These are phyloP conservation scores for Geotrichum carabidarum DNA, from an alignment of 1,139 yeast species.

Conservation along the genomic window DNA sequence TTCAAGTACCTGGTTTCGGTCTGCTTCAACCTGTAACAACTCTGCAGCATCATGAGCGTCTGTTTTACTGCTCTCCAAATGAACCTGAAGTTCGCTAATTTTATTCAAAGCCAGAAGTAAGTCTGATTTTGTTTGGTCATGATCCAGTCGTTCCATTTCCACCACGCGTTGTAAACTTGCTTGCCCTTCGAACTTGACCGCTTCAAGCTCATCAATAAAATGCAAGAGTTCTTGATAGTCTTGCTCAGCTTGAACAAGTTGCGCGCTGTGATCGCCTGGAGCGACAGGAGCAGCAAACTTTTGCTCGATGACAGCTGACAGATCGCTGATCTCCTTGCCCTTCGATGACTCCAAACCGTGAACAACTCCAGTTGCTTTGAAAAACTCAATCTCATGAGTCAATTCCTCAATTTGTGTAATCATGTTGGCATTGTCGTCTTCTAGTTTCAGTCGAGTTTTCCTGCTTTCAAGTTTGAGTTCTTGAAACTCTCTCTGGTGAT, in stretches of 20 bases:
- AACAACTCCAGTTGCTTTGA: neutral
- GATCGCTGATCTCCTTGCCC: too few species aligned
- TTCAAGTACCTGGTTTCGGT: neutral
- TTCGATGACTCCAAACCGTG: too few species aligned
- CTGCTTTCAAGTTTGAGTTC: conserved; percentile 1
- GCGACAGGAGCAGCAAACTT: neutral
- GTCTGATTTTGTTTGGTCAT: too few species aligned
- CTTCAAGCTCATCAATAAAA: neutral
- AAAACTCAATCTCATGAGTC: neutral
- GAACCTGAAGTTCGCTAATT: too few species aligned
- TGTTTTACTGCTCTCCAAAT: neutral
- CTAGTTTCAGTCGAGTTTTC: neutral
- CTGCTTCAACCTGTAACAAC: neutral
- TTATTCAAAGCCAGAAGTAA: too few species aligned
- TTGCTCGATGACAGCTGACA: neutral
- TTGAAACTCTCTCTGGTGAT: neutral
- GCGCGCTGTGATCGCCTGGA: neutral
- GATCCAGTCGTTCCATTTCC: neutral
- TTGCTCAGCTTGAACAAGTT: neutral
- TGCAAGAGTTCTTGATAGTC: neutral
- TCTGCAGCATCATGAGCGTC: neutral
- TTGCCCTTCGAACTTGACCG: neutral
- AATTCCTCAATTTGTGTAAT: neutral
- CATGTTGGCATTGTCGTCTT: neutral
- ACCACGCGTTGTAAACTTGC: neutral